Base-by-base conservation (phyloP, 2,329 filamentous ascomycete genomes). In the Calonectria honghensis region DNA sequence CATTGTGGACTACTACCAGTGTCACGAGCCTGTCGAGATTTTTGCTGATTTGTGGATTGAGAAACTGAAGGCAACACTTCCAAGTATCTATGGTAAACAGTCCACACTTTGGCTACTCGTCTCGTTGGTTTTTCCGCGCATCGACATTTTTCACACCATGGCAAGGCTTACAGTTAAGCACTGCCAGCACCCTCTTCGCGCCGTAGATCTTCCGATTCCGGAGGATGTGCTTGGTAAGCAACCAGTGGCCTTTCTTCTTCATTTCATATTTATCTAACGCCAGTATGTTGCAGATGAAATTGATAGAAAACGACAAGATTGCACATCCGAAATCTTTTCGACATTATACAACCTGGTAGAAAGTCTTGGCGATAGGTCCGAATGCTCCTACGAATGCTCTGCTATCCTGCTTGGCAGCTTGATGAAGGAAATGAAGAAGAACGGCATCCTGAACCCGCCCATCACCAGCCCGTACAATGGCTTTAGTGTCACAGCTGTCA, bases 341-440 rank as follows among this genome's bases (percentile, higher is more conserved):
- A 24, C 27, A 3, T 3, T 73, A 14, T 73, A 75, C 27, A 24
- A 18, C 7, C 18, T 64, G 4, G 48, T 68, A 16, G 70, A 73
- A 16, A 29, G 2, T 14, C 24, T 70, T 14, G 9, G 41, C 3
- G 13, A 16, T 4, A 20, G 50, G 31, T 5, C 6, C 2, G 50
- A 13, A 29, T 80, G 74, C 70, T 69, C 50, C n/a, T 74, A 70
- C 37, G 74, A 73, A 24, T 80, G 77, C 37, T 75, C 72, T 11
- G 70, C 74, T 6, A 73, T 77, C 14, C 51, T 78, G 1, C 73
- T 80, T 5, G 78, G 79, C 31, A 64, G 73, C 4, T 20, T 80
- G 14, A 72, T 59, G 4, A 79, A 74, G 18, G 24, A 71, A 37
- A 45, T 76, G 48, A 67, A 18, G 27, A 39, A 29, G 57, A 31